Conservation (phyloP, 2,329 filamentous ascomycete species). For the Neofusicoccum umdonicola region DNA sequence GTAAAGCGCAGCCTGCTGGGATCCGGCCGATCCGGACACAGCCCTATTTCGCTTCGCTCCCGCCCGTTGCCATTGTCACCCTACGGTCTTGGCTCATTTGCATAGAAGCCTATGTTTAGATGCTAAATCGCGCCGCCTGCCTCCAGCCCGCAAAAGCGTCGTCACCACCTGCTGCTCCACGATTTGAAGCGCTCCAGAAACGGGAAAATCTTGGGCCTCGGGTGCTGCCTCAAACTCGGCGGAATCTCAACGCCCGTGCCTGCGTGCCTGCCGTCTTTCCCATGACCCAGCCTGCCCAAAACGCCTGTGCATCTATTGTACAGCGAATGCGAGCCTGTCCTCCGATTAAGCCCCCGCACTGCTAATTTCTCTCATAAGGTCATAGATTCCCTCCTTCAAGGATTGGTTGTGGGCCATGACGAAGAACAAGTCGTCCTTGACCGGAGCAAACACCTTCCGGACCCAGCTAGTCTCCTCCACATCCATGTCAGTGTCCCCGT, state of each 20-base stretch:
- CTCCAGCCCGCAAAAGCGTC: background rate
- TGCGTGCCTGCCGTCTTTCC: background rate
- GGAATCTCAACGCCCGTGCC: slow-evolving; percentile 2
- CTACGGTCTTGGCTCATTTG: background rate
- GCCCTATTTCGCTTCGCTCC: background rate
- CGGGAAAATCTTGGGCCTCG: background rate
- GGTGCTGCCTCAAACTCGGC: background rate
- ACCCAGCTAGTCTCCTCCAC: slow-evolving; percentile 59
- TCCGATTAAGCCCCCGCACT: background rate
- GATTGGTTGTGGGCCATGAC: slow-evolving; percentile 65
- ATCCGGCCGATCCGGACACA: slow-evolving; percentile 5
- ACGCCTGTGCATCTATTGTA: slow-evolving; percentile 15
- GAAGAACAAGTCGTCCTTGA: slow-evolving; percentile 64
- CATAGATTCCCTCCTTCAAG: slow-evolving; percentile 38
- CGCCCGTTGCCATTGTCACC: background rate
- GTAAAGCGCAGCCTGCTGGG: background rate
- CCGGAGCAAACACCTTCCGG: slow-evolving; percentile 64
- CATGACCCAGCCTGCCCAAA: background rate
- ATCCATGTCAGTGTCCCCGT: slow-evolving; percentile 52
- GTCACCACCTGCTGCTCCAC: background rate
- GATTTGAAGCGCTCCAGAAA: background rate
- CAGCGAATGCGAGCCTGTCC: background rate
- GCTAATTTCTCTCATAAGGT: slow-evolving; percentile 31
- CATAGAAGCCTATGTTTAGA: slow-evolving; percentile 2
- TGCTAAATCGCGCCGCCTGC: background rate